Evolutionary conservation across 1,284 basidiomycete genomes (phyloP).

Genomic region (Marasmius oreades): DNA sequence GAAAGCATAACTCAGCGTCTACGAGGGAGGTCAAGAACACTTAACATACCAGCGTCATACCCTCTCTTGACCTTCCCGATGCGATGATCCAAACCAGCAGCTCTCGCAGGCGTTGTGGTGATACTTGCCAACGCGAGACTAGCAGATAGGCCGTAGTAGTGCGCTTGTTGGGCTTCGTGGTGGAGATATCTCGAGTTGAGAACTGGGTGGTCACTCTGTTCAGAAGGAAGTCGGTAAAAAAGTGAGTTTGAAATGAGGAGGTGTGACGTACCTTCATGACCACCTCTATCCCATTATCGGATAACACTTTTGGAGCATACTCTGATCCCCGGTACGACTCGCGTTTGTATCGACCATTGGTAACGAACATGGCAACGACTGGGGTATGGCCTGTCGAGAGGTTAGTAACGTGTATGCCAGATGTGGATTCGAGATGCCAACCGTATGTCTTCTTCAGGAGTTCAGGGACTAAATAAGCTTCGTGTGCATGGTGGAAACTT

Average conservation of each 20-base stretch:
- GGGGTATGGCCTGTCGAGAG: constrained; percentile 46
- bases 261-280: constrained; percentile 62
- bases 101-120: constrained; percentile 74
- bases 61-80: constrained; percentile 74
- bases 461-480: constrained; percentile 75
- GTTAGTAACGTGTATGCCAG: neutral
- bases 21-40: too few relatives aligned
- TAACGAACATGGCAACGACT: constrained; percentile 75
- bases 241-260: neutral
- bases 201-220: constrained; percentile 70
- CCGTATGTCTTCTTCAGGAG: constrained; percentile 73
- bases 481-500: constrained; percentile 81
- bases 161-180: constrained; percentile 86
- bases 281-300: constrained; percentile 71
- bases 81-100: constrained; percentile 79
- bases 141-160: constrained; percentile 66
- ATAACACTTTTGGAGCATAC: constrained; percentile 78
- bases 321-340: constrained; percentile 85
- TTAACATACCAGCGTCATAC: constrained; percentile 25
- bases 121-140: constrained; percentile 70
- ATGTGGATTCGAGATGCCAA: constrained; percentile 17
- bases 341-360: constrained; percentile 71
- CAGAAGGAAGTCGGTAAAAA: neutral
- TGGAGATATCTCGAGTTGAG: constrained; percentile 78
- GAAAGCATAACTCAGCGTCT: neutral